These are phyloP conservation scores for Pyricularia pennisetigena DNA, from an alignment of 2,329 filamentous ascomycete species.

Conservation along the genomic window DNA sequence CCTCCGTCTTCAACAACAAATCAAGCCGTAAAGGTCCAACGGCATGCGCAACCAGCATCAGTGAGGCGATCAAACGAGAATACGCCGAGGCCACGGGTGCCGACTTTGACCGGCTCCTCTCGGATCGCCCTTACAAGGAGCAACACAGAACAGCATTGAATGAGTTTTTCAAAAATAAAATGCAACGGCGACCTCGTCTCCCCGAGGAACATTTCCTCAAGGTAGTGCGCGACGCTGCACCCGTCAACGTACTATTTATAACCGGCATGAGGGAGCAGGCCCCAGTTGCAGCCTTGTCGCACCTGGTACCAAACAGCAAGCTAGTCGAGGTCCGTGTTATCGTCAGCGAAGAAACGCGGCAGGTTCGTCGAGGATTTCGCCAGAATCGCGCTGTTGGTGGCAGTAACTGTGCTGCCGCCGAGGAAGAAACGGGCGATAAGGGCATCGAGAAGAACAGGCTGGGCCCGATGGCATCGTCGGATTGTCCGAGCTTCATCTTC, in stretches of 20 bases:
- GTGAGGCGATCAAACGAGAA: constrained; percentile 44
- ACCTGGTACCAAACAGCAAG: constrained; percentile 39
- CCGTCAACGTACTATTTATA: constrained; percentile 46
- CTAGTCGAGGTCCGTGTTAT: constrained; percentile 43
- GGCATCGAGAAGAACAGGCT: not conserved
- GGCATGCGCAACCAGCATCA: constrained; percentile 41
- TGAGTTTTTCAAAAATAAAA: constrained; percentile 36
- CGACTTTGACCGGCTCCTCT: constrained; percentile 35
- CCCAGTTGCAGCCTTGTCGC: constrained; percentile 42
- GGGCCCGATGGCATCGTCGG: not conserved
- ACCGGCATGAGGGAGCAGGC: constrained; percentile 54
- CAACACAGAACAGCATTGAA: constrained; percentile 43
- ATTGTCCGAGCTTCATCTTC: constrained; percentile 35
- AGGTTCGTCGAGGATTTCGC: constrained; percentile 20
- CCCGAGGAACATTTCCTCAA: constrained; percentile 40
- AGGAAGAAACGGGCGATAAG: constrained; percentile 8
- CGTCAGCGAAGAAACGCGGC: constrained; percentile 25
- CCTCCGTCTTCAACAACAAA: constrained; percentile 24
- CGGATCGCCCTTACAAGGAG: constrained; percentile 52
- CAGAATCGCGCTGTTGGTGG: constrained; percentile 4
- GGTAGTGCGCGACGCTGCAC: constrained; percentile 27
- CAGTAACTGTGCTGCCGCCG: not conserved
- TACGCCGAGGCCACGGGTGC: constrained; percentile 40
- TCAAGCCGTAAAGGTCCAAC: constrained; percentile 15
- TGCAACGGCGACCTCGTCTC: constrained; percentile 30